These are phyloP conservation scores for Coemansia guatemalensis DNA, from an alignment of 192 early-diverging fungal genomes.

Conservation along the genomic window DNA sequence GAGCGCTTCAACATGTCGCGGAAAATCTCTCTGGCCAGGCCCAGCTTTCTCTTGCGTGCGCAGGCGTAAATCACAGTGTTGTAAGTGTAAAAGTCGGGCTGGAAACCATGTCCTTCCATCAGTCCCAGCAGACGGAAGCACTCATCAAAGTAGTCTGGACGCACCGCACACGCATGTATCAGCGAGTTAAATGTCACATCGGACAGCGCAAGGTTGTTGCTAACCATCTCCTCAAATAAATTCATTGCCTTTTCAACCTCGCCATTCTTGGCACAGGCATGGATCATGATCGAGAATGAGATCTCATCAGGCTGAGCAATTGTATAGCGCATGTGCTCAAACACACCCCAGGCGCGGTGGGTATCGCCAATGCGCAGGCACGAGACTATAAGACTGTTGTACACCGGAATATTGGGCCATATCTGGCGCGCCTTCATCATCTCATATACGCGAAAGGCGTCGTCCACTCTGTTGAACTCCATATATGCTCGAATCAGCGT, in stretches of 20 bases:
- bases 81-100: constrained; percentile 77
- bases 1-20: constrained; percentile 58
- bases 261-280: constrained; percentile 79
- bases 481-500: constrained; percentile 72
- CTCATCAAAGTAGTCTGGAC: constrained; percentile 83
- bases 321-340: constrained; percentile 81
- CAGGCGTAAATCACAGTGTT: constrained; percentile 78
- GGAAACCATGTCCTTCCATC: constrained; percentile 82
- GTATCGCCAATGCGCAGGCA: constrained; percentile 71
- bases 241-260: constrained; percentile 91
- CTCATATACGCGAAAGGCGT: constrained; percentile 76
- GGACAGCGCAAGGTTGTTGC: constrained; percentile 67
- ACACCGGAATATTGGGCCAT: constrained; percentile 63
- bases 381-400: constrained; percentile 80
- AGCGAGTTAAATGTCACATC: constrained; percentile 87
- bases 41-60: constrained; percentile 71
- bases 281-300: constrained; percentile 87
- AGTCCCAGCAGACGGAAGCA: constrained; percentile 77
- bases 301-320: constrained; percentile 75
- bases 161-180: constrained; percentile 76
- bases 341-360: constrained; percentile 84
- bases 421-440: constrained; percentile 66
- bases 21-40: constrained; percentile 64
- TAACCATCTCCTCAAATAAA: constrained; percentile 86
- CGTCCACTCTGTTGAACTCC: constrained; percentile 56